Percentiles rank a stretch among this genome's conserved stretches.
phyloP scores from a whole-genome alignment of 2,329 filamentous ascomycete genomes.

The Boeremia exigua region DNA sequence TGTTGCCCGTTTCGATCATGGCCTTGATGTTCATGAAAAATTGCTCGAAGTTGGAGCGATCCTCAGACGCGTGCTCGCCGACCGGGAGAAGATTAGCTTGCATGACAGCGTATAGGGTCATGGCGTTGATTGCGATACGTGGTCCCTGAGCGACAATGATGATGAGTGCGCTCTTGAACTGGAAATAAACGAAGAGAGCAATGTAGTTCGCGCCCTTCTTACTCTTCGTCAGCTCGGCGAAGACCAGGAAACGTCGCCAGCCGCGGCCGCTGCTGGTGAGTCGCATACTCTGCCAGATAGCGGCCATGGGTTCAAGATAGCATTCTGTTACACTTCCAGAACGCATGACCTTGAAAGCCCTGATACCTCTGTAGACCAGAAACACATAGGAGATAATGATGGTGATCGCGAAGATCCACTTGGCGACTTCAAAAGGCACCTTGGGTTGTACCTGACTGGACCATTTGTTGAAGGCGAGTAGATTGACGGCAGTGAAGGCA shows the following conservation, averaged over 20 bases:
- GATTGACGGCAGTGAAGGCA: slow-evolving; percentile 89
- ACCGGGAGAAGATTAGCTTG: slow-evolving; percentile 72
- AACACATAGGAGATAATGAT: slow-evolving; percentile 91
- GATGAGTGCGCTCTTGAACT: slow-evolving; percentile 79
- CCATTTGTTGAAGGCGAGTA: slow-evolving; percentile 89
- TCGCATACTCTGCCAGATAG: slow-evolving; percentile 82
- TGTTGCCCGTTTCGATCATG: slow-evolving; percentile 72
- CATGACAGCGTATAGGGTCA: slow-evolving; percentile 88
- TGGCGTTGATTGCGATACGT: slow-evolving; percentile 85
- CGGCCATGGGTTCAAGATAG: slow-evolving; percentile 87
- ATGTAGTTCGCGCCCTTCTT: slow-evolving; percentile 91
- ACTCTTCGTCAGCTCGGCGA: slow-evolving; percentile 87
- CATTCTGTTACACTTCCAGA: slow-evolving; percentile 87
- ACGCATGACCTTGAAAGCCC: slow-evolving; percentile 80
- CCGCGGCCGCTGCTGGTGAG: slow-evolving; percentile 72
- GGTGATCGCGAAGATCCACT: slow-evolving; percentile 94
- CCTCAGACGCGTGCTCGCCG: slow-evolving; percentile 60
- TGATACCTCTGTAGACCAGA: slow-evolving; percentile 77
- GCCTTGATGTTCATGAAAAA: slow-evolving; percentile 84
- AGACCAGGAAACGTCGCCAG: slow-evolving; percentile 90
- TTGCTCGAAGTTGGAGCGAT: slow-evolving; percentile 69
- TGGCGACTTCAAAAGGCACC: slow-evolving; percentile 78
- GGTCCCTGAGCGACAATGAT: slow-evolving; percentile 91
- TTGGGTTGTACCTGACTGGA: slow-evolving; percentile 80
- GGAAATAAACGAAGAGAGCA: slow-evolving; percentile 90